These are phyloP conservation scores for Hanseniaspora pseudoguilliermondii DNA, from an alignment of 805 yeast species.

Conservation along the genomic window DNA sequence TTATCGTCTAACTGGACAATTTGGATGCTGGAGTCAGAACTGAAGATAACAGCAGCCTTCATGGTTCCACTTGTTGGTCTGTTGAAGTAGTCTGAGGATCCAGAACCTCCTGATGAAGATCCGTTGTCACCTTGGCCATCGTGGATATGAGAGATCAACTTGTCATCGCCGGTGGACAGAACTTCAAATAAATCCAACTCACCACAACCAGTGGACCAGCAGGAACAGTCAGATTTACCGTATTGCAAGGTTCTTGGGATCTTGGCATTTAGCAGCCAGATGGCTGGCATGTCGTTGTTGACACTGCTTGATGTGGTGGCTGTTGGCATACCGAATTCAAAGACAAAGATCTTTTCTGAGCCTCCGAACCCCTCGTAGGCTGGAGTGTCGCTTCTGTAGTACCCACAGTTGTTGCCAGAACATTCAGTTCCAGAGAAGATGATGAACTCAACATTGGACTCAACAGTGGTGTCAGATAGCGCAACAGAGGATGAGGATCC, in stretches of 20 bases:
- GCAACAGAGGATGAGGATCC: constrained; percentile 59
- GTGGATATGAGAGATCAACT: constrained; percentile 72
- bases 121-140: constrained; percentile 61
- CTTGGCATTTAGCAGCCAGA: constrained; percentile 90
- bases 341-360: constrained; percentile 66
- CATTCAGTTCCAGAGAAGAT: constrained; percentile 60
- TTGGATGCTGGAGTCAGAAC: constrained; percentile 35
- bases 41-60: constrained; percentile 85
- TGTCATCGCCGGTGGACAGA: constrained; percentile 59
- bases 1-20: constrained; percentile 47
- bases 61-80: constrained; percentile 71
- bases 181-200: constrained; percentile 92
- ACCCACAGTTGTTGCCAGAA: constrained; percentile 56
- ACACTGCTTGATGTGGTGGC: constrained; percentile 30
- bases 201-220: constrained; percentile 97
- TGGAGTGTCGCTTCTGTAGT: constrained; percentile 71
- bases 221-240: constrained; percentile 73
- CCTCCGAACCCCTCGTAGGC: constrained; percentile 95
- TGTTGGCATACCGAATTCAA: constrained; percentile 88
- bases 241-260: constrained; percentile 94
- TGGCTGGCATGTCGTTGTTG: constrained; percentile 94
- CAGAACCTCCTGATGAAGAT: constrained; percentile 62
- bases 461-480: constrained; percentile 53
- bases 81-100: constrained; percentile 69
- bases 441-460: constrained; percentile 65